Conservation (phyloP, 2,329 filamentous ascomycete species). For the Claviceps cyperi region DNA sequence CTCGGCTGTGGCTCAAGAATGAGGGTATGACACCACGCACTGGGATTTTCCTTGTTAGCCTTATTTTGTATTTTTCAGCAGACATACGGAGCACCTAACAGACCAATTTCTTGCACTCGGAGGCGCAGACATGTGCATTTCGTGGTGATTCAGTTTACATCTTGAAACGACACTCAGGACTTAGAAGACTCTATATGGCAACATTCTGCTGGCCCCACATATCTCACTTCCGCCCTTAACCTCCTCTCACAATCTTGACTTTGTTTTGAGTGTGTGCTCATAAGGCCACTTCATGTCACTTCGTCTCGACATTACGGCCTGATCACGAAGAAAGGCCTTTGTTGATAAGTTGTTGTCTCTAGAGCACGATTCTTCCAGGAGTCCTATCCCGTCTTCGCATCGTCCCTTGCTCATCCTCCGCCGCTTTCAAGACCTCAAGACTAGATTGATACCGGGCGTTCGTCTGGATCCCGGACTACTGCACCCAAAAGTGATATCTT, state of each 20-base stretch:
- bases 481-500: conserved; percentile 6
- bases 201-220: not conserved
- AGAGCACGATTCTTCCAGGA: not conserved
- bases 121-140: no score
- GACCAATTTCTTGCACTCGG: no score
- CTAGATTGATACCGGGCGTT: not conserved
- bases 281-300: not conserved
- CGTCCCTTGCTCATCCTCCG: not conserved
- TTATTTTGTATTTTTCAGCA: no score
- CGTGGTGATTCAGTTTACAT: no score
- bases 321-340: not conserved
- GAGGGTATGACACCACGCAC: not conserved
- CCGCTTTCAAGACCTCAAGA: not conserved
- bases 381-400: not conserved
- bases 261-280: not conserved
- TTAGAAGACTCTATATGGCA: not conserved
- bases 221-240: not conserved
- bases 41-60: no score
- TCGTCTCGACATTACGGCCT: not conserved
- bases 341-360: not conserved
- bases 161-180: no score
- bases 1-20: conserved; percentile 6
- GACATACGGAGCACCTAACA: no score
- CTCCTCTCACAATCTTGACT: not conserved
- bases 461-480: not conserved